Evolutionary conservation across 164 flowering plant species (phyloP).

Genomic region (Magnolia kwangsiensis): DNA sequence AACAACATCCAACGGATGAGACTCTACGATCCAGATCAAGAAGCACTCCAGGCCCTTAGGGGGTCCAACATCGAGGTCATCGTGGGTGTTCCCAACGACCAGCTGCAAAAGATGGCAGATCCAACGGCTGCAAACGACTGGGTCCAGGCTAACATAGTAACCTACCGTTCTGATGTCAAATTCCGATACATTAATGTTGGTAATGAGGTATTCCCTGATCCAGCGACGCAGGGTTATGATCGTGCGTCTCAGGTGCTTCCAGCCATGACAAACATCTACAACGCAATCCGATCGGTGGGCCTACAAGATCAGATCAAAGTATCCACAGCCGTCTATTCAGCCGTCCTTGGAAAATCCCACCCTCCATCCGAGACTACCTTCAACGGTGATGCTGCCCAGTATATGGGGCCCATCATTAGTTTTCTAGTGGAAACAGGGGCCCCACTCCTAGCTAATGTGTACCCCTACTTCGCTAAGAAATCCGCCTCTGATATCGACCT

Average conservation of each 20-base stretch:
- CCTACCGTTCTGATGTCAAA: constrained; percentile 1
- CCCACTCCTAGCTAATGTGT: constrained; percentile 9
- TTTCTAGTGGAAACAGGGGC: constrained; percentile 4
- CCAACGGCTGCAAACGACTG: not conserved
- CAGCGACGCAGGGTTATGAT: not conserved
- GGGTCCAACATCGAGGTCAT: not conserved
- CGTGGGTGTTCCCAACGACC: not conserved
- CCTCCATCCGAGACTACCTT: constrained; percentile 29
- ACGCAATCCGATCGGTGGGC: constrained; percentile 7
- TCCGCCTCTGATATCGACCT: not conserved
- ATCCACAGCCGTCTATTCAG: constrained; percentile 6
- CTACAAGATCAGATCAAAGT: constrained; percentile 15
- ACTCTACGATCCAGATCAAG: constrained; percentile 2
- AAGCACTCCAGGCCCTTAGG: constrained; percentile 7
- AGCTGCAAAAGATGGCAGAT: not conserved
- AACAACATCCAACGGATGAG: constrained; percentile 2
- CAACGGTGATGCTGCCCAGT: not conserved
- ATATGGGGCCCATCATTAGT: constrained; percentile 10
- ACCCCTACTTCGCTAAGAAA: constrained; percentile 7
- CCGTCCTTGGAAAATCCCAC: constrained; percentile 2
- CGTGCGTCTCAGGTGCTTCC: constrained; percentile 2
- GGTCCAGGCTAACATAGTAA: not conserved
- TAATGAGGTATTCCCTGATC: constrained; percentile 17
- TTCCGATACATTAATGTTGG: constrained; percentile 15
- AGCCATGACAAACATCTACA: constrained; percentile 6